A percentile compares a stretch with the other conserved stretches of the same genome.
phyloP scores from a whole-genome alignment of 2,329 filamentous ascomycete species.

The Monilinia aucupariae region DNA sequence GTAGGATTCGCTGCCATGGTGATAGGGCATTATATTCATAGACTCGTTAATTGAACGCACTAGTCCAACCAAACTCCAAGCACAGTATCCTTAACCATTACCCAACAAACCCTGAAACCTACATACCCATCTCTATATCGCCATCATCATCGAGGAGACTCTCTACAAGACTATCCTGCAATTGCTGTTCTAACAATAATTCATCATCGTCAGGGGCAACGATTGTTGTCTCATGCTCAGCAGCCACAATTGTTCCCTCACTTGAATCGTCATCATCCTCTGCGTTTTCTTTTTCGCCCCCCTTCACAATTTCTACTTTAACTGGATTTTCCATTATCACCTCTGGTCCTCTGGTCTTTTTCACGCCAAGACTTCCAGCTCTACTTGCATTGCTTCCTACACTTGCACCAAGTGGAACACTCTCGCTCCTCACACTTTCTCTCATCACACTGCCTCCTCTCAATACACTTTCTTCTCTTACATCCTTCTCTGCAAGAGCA shows the following conservation, averaged over 20 bases:
- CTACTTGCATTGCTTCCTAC: slow-evolving; percentile 1
- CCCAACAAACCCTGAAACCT: neutral
- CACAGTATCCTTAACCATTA: neutral
- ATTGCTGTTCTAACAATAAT: slow-evolving; percentile 1
- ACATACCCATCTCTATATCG: slow-evolving; percentile 17
- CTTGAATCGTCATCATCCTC: slow-evolving; percentile 1
- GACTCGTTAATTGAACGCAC: slow-evolving; percentile 6
- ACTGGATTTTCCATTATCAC: neutral
- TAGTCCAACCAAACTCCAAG: slow-evolving; percentile 26
- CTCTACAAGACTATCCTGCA: slow-evolving; percentile 11
- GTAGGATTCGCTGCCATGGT: neutral
- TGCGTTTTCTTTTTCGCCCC: neutral
- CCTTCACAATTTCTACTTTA: slow-evolving; percentile 1
- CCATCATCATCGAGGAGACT: slow-evolving; percentile 16
- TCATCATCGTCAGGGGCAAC: slow-evolving; percentile 1
- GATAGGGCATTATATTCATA: neutral
- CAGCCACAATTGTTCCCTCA: slow-evolving; percentile 4
- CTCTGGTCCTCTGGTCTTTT: slow-evolving; percentile 7
- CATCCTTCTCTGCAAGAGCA: slow-evolving; percentile 40
- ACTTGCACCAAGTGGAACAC: neutral
- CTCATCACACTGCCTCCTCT: slow-evolving; percentile 6
- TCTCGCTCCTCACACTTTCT: slow-evolving; percentile 8
- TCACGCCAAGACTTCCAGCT: neutral
- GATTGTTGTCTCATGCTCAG: neutral
- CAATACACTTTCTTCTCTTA: slow-evolving; percentile 22